Evolutionary conservation across 129 eudicot species (phyloP).

Genomic region (Erigeron canadensis): DNA sequence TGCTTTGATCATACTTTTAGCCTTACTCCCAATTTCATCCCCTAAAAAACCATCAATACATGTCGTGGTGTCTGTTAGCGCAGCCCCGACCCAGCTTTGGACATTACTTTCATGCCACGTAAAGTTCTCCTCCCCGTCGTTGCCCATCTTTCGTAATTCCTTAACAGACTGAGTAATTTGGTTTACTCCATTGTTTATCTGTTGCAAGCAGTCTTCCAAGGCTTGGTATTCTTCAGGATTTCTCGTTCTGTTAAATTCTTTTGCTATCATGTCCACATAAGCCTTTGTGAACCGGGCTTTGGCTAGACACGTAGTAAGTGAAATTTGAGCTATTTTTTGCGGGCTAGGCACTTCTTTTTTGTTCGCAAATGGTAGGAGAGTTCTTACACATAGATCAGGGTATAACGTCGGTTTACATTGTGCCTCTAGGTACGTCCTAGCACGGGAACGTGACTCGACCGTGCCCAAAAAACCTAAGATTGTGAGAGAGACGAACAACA

Average conservation of each 20-base stretch:
- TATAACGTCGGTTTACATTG: constrained; percentile 49
- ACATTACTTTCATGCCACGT: constrained; percentile 69
- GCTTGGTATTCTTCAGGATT: constrained; percentile 42
- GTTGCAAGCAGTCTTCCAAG: constrained; percentile 45
- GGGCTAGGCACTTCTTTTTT: constrained; percentile 38
- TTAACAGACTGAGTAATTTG: constrained; percentile 50
- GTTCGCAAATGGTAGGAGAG: constrained; percentile 32
- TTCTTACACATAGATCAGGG: constrained; percentile 40
- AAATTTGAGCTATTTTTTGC: constrained; percentile 52
- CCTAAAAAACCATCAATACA: constrained; percentile 57
- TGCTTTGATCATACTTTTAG: constrained; percentile 47
- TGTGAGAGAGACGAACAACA: constrained; percentile 33
- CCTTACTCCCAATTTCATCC: constrained; percentile 38
- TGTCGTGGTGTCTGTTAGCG: constrained; percentile 48
- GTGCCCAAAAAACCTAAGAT: constrained; percentile 36
- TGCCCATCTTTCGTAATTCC: constrained; percentile 42
- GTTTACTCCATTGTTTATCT: constrained; percentile 50
- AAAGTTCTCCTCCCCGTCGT: constrained; percentile 41
- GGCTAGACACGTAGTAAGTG: constrained; percentile 48
- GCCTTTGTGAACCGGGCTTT: constrained; percentile 47
- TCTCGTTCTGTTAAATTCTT: constrained; percentile 29
- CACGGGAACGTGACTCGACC: constrained; percentile 44
- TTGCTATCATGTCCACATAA: constrained; percentile 46
- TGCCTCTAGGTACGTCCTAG: constrained; percentile 46
- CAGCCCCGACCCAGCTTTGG: constrained; percentile 66